These are phyloP conservation scores for Pyrus bretschneideri DNA, from an alignment of 306 rosid genomes.

Conservation along the genomic window DNA sequence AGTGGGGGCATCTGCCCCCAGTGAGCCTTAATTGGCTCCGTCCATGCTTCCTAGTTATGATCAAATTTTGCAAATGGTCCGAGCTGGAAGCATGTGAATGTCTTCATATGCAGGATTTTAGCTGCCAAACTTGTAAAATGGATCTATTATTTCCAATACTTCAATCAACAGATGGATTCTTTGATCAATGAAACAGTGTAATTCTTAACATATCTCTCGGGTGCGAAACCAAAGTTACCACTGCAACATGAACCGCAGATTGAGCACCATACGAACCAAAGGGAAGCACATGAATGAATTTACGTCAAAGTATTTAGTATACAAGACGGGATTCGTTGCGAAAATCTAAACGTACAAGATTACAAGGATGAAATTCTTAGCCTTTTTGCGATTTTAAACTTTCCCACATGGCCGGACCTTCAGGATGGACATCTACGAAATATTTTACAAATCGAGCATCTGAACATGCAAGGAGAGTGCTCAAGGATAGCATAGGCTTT, in stretches of 20 bases:
- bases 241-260: background rate
- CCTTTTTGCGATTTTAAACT: constrained; percentile 27
- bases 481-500: constrained; percentile 43
- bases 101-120: no score
- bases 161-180: background rate
- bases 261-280: background rate
- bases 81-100: no score
- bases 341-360: background rate
- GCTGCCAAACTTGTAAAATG: background rate
- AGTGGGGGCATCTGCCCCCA: no score
- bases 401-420: constrained; percentile 62
- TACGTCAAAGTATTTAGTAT: background rate
- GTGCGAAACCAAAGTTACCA: background rate
- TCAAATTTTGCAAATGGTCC: no score
- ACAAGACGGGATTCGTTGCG: background rate
- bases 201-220: no score
- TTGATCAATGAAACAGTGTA: background rate
- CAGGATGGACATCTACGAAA: constrained; percentile 61
- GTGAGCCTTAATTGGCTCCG: no score
- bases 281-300: background rate
- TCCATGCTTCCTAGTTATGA: background rate
- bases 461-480: constrained; percentile 53
- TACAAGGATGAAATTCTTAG: constrained; percentile 3
- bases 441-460: constrained; percentile 49
- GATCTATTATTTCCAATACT: background rate